phyloP scores from a whole-genome alignment of 176 grass and related monocot species.

The Carex parvula region DNA sequence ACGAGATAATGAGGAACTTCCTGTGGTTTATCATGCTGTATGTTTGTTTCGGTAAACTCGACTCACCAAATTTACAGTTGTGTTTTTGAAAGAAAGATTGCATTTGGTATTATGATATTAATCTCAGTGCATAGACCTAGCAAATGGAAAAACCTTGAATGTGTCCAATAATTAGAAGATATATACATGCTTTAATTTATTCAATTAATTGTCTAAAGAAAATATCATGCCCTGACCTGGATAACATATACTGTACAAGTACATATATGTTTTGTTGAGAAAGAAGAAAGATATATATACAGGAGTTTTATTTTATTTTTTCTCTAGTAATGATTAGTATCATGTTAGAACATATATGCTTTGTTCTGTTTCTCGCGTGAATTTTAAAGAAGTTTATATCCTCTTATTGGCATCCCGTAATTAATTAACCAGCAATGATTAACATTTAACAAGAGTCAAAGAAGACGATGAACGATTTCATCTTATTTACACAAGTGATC shows the following conservation, averaged over 20 bases:
- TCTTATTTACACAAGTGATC: no score
- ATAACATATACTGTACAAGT: not conserved
- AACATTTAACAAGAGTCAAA: not conserved
- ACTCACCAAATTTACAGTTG: not conserved
- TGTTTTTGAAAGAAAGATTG: not conserved
- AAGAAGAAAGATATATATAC: no score
- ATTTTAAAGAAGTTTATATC: not conserved
- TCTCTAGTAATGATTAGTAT: no score
- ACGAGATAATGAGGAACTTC: no score
- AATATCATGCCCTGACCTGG: not conserved
- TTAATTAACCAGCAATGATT: not conserved
- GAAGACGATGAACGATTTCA: no score
- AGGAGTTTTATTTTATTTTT: no score
- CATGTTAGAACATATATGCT: not conserved
- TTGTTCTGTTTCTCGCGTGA: not conserved
- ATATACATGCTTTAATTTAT: not conserved
- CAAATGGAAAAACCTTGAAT: not conserved
- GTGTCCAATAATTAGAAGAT: not conserved
- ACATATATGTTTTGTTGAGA: not conserved
- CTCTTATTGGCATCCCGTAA: not conserved
- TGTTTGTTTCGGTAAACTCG: not conserved
- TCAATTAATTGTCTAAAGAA: not conserved
- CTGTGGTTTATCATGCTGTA: not conserved
- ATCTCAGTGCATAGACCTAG: not conserved
- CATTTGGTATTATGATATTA: not conserved